These are phyloP conservation scores for Phragmites australis DNA, from an alignment of 176 grass and related monocot species.

Conservation along the genomic window DNA sequence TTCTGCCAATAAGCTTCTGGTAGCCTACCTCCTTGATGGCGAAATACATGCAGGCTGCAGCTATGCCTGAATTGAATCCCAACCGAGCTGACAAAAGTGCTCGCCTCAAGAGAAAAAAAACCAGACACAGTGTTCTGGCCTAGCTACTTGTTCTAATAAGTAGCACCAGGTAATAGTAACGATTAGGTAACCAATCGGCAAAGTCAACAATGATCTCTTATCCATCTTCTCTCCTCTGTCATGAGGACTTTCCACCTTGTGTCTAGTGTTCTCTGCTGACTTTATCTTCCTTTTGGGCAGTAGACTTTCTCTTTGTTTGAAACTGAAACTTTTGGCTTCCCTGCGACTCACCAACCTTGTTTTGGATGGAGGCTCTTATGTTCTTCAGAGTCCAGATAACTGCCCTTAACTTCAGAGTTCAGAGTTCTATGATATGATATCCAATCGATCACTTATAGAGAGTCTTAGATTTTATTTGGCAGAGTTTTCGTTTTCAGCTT, in stretches of 20 bases:
- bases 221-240: neutral
- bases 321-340: neutral
- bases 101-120: neutral
- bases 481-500: too few relatives aligned
- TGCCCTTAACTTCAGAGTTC: too few relatives aligned
- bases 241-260: neutral
- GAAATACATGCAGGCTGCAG: neutral
- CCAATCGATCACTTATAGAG: too few relatives aligned
- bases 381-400: neutral
- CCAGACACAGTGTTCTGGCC: neutral
- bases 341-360: neutral
- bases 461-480: too few relatives aligned
- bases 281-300: neutral
- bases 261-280: neutral
- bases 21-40: neutral
- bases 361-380: neutral
- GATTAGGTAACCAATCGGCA: neutral
- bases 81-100: neutral
- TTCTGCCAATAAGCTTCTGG: neutral
- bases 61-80: neutral
- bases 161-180: neutral
- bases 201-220: slow-evolving; percentile 22
- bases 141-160: slow-evolving; percentile 8
- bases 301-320: neutral
- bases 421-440: too few relatives aligned